phyloP scores from a whole-genome alignment of 129 eudicot species.

The Deinandra increscens region DNA sequence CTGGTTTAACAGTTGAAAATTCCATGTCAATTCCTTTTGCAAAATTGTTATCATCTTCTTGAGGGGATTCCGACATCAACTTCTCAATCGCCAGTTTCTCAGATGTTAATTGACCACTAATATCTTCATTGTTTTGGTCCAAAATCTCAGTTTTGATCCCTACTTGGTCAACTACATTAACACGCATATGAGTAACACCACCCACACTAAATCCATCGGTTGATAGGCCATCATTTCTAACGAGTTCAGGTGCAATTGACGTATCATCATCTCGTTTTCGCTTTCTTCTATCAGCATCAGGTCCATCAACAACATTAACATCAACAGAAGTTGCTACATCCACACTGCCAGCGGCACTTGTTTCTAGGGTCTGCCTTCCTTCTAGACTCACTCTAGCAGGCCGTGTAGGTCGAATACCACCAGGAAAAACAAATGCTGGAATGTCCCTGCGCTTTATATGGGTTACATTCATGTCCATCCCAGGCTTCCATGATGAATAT shows the following conservation, averaged over 20 bases:
- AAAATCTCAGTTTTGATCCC: conserved; percentile 9
- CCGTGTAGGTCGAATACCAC: conserved; percentile 72
- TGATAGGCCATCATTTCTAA: conserved; percentile 17
- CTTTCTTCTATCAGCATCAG: conserved; percentile 32
- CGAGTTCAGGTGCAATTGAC: conserved; percentile 15
- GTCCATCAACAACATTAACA: conserved; percentile 22
- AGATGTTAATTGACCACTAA: too few species aligned
- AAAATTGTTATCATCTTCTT: conserved; percentile 11
- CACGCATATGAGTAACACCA: conserved; percentile 15
- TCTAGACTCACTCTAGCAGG: conserved; percentile 43
- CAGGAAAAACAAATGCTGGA: conserved; percentile 89
- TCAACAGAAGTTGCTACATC: too few species aligned
- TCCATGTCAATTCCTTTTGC: conserved; percentile 22
- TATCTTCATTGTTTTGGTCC: too few species aligned
- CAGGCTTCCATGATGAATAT: conserved; percentile 65
- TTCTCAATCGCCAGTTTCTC: conserved; percentile 37
- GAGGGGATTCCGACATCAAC: too few species aligned
- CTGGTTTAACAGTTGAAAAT: too few species aligned
- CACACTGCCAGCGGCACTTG: conserved; percentile 28
- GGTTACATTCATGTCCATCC: conserved; percentile 72
- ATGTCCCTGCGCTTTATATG: conserved; percentile 64
- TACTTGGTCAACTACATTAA: conserved; percentile 2
- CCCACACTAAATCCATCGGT: conserved; percentile 18
- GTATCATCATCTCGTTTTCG: conserved; percentile 51
- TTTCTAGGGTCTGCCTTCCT: too few species aligned